Conservation (phyloP, 2,329 filamentous ascomycete genomes). For the Mollisiaceae sp. region DNA sequence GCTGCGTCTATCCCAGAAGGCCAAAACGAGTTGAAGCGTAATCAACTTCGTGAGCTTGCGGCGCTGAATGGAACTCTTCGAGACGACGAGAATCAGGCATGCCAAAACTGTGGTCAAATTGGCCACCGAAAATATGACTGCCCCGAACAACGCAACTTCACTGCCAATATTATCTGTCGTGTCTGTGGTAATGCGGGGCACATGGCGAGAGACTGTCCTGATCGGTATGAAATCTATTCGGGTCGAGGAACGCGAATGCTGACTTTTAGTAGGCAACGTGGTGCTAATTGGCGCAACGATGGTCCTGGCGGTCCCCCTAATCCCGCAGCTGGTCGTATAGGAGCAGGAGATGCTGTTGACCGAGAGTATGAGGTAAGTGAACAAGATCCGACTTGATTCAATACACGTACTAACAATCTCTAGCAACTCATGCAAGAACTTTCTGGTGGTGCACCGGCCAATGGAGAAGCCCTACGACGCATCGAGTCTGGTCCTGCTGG, state of each 20-base stretch:
- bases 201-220: conserved; percentile 97
- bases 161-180: conserved; percentile 98
- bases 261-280: conserved; percentile 64
- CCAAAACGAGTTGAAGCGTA: conserved; percentile 98
- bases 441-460: conserved; percentile 64
- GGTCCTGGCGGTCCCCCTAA: conserved; percentile 53
- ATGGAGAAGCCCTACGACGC: conserved; percentile 69
- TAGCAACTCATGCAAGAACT: conserved; percentile 98
- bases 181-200: conserved; percentile 98
- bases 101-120: conserved; percentile 99
- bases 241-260: conserved; percentile 20
- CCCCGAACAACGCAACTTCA: conserved; percentile 96
- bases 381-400: not conserved
- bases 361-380: conserved; percentile 87
- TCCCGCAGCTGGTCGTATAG: conserved; percentile 67
- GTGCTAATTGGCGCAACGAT: conserved; percentile 89
- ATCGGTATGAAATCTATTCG: conserved; percentile 56
- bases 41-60: conserved; percentile 96
- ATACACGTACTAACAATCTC: conserved; percentile 44
- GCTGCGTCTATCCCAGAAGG: conserved; percentile 98
- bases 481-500: conserved; percentile 82
- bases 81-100: conserved; percentile 98
- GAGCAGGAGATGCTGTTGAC: conserved; percentile 82
- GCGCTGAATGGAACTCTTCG: conserved; percentile 98
- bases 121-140: conserved; percentile 99